These are phyloP conservation scores for Ciborinia camelliae DNA, from an alignment of 2,329 filamentous ascomycete genomes.

Conservation along the genomic window DNA sequence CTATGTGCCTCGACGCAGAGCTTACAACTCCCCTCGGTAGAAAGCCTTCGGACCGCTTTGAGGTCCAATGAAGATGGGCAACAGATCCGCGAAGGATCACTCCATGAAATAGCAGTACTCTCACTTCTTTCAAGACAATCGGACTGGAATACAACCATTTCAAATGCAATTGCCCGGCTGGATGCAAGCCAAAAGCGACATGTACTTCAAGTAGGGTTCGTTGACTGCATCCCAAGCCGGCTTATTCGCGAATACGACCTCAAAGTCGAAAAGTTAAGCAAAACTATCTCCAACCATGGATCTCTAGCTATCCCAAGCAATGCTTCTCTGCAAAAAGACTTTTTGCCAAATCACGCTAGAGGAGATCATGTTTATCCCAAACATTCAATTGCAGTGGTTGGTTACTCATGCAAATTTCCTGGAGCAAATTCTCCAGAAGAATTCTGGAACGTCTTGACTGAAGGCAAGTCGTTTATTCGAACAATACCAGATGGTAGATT, in stretches of 20 bases:
- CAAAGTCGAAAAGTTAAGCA: not conserved
- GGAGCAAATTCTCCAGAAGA: conserved; percentile 42
- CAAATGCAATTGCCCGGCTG: not conserved
- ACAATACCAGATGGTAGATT: conserved; percentile 2
- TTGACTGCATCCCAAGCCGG: not conserved
- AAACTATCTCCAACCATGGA: too few relatives aligned
- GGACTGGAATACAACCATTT: not conserved
- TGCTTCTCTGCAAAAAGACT: too few relatives aligned
- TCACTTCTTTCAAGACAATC: not conserved
- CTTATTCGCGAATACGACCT: conserved; percentile 14
- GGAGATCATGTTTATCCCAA: conserved; percentile 15
- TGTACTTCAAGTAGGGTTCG: not conserved
- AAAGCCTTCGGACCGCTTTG: not conserved
- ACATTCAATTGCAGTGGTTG: conserved; percentile 38
- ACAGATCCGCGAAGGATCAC: not conserved
- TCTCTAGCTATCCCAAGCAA: too few relatives aligned
- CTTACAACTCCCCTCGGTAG: not conserved
- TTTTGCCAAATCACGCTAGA: too few relatives aligned
- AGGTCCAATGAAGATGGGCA: not conserved
- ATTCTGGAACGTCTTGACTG: conserved; percentile 48
- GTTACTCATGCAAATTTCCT: conserved; percentile 41
- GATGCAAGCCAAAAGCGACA: conserved; percentile 16
- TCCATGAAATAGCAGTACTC: not conserved
- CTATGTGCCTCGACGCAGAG: not conserved
- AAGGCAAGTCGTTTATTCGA: conserved; percentile 19